Evolutionary conservation across 2,329 filamentous ascomycete genomes (phyloP).

Genomic region (Trichoderma hamatum): DNA sequence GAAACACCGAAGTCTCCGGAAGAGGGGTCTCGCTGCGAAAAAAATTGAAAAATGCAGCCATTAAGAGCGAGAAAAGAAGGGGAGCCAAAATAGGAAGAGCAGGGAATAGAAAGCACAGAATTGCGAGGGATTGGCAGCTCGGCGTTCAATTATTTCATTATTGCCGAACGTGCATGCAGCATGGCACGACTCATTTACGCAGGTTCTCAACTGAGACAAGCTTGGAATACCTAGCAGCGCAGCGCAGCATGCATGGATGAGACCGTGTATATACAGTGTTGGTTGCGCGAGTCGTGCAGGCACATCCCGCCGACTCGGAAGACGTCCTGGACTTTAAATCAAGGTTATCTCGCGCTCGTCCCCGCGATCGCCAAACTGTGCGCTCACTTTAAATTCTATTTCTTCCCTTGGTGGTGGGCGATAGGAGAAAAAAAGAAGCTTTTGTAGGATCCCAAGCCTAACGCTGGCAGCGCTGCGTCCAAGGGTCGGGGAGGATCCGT

Average conservation of each 20-base stretch:
- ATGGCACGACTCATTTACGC: neutral
- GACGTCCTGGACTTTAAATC: slow-evolving; percentile 14
- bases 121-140: neutral
- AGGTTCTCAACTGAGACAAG: neutral
- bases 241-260: neutral
- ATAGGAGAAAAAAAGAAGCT: neutral
- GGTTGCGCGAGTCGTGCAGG: neutral
- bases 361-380: slow-evolving; percentile 7
- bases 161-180: neutral
- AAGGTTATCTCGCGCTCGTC: slow-evolving; percentile 14
- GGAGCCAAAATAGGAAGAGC: too few relatives aligned
- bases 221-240: too few relatives aligned
- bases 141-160: neutral
- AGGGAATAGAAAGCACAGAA: neutral
- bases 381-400: neutral
- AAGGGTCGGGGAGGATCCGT: neutral
- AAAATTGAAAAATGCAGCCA: neutral
- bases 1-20: neutral
- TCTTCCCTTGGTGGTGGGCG: neutral
- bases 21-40: neutral
- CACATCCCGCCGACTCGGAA: neutral
- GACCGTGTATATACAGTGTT: neutral
- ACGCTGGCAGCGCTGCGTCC: neutral
- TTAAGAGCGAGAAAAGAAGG: neutral
- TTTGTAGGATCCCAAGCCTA: neutral